Percentiles rank a stretch among this genome's conserved stretches.
These are phyloP conservation scores for Kodamaea anthophila DNA, from an alignment of 1,139 yeast genomes.

Conservation along the genomic window DNA sequence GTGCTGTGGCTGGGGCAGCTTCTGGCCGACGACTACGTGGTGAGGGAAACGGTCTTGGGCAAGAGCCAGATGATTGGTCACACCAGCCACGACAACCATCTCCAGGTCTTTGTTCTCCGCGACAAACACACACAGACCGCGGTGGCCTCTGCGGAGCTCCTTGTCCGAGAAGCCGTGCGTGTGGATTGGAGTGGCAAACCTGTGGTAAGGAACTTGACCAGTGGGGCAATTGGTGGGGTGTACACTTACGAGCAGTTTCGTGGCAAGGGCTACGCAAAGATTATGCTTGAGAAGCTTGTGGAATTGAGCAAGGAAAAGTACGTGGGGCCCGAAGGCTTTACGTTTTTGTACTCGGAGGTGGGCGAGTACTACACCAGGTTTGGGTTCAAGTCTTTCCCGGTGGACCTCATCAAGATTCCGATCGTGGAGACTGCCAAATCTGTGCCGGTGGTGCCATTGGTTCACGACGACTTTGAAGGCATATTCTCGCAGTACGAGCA, in stretches of 20 bases:
- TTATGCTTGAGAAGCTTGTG: constrained; percentile 49
- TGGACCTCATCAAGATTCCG: constrained; percentile 30
- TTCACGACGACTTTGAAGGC: constrained; percentile 27
- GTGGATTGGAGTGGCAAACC: constrained; percentile 16
- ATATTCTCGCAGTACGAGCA: constrained; percentile 19
- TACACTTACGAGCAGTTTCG: constrained; percentile 53
- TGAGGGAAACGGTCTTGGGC: constrained; percentile 43
- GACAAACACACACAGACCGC: constrained; percentile 17
- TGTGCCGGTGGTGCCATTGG: constrained; percentile 14
- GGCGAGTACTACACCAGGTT: constrained; percentile 58
- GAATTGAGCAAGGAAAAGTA: constrained; percentile 18
- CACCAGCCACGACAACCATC: constrained; percentile 16
- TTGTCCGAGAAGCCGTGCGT: constrained; percentile 27
- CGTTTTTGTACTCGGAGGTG: constrained; percentile 63
- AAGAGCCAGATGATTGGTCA: constrained; percentile 23
- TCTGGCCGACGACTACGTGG: constrained; percentile 41
- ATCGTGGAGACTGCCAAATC: too few relatives aligned
- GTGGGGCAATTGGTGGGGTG: constrained; percentile 21
- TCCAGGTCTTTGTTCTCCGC: constrained; percentile 27
- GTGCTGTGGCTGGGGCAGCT: constrained; percentile 50
- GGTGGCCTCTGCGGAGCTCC: constrained; percentile 34
- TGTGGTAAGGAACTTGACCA: constrained; percentile 13
- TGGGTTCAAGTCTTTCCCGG: constrained; percentile 51
- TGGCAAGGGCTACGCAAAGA: constrained; percentile 58
- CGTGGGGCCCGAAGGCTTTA: constrained; percentile 35